These are phyloP conservation scores for Fraxinus dipetala DNA, from an alignment of 305 asterid genomes.

Conservation along the genomic window DNA sequence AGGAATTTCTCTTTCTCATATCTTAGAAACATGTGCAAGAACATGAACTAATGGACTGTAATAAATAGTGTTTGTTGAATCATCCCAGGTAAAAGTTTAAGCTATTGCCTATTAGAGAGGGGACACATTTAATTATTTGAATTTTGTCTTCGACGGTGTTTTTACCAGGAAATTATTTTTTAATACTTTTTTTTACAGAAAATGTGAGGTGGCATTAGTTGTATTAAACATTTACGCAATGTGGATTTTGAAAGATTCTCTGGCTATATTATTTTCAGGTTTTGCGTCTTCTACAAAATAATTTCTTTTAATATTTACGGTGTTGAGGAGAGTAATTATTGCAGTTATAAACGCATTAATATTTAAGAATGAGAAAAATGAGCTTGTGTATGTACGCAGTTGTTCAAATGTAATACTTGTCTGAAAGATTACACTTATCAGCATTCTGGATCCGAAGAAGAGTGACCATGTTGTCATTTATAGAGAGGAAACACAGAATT, in stretches of 20 bases:
- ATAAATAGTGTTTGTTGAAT: neutral
- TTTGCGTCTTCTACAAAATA: neutral
- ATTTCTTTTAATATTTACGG: neutral
- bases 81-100: neutral
- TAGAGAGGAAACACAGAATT: neutral
- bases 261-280: neutral
- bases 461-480: neutral
- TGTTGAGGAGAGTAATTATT: neutral
- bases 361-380: neutral
- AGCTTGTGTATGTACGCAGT: neutral
- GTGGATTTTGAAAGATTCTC: neutral
- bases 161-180: neutral
- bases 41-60: neutral
- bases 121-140: neutral
- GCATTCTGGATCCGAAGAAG: neutral
- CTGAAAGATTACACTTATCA: neutral
- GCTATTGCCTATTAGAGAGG: neutral
- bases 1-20: neutral
- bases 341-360: neutral
- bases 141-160: neutral
- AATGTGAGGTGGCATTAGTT: neutral
- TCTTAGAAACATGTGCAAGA: slow-evolving; percentile 7
- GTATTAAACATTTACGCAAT: neutral
- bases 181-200: neutral
- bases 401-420: neutral